Evolutionary conservation across 139 green algal genomes (phyloP).

Genomic region (Picochlorum sp.): DNA sequence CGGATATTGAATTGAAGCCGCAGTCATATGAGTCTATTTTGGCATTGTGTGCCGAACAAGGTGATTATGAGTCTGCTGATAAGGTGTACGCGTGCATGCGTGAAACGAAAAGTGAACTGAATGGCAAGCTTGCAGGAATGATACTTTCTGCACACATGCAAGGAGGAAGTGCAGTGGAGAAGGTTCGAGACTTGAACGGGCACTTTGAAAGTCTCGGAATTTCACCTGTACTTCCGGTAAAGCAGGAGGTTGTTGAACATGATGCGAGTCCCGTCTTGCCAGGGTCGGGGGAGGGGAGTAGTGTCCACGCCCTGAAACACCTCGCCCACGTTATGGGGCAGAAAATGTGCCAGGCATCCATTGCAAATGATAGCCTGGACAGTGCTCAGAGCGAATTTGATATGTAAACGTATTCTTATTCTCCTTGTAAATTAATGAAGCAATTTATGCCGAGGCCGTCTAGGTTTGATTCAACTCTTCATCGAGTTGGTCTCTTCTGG

Average conservation of each 20-base stretch:
- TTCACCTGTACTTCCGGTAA: neutral
- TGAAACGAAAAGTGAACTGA: neutral
- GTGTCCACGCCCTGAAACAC: too few relatives aligned
- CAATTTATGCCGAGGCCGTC: conserved; percentile 4
- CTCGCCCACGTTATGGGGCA: too few relatives aligned
- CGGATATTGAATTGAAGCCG: neutral
- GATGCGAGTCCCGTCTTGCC: neutral
- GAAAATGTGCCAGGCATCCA: too few relatives aligned
- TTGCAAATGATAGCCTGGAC: too few relatives aligned
- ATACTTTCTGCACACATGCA: conserved; percentile 5
- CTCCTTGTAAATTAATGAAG: conserved; percentile 1
- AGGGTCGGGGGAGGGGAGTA: too few relatives aligned
- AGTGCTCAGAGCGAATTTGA: too few relatives aligned
- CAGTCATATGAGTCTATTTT: neutral
- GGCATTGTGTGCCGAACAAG: neutral
- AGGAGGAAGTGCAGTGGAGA: neutral
- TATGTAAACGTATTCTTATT: too few relatives aligned
- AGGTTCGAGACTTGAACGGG: neutral
- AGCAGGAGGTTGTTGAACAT: neutral
- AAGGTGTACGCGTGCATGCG: neutral
- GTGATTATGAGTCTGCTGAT: conserved; percentile 6
- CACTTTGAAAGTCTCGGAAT: neutral
- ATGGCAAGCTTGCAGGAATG: neutral
- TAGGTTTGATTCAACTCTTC: conserved; percentile 2
- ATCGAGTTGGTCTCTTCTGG: neutral